Percentiles rank a stretch among this genome's conserved stretches.
Conservation (phyloP, 176 grass and related monocot genomes). For the Neostapfia colusana region DNA sequence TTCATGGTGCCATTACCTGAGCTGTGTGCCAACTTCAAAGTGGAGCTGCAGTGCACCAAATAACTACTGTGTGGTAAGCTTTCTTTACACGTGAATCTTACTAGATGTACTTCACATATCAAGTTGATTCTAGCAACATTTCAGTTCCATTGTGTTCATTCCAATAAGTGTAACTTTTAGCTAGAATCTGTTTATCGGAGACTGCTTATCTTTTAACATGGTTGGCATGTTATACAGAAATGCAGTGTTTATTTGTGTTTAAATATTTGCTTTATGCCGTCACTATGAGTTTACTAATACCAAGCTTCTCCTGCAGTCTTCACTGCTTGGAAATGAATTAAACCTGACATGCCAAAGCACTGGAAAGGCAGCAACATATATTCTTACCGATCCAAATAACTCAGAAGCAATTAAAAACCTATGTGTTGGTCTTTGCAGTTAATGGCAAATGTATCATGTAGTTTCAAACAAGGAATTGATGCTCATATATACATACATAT, state of each 20-base stretch:
- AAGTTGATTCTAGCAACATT: neutral
- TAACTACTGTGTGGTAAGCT: constrained; percentile 61
- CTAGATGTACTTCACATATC: neutral
- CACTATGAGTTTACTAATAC: constrained; percentile 3
- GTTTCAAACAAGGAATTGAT: constrained; percentile 36
- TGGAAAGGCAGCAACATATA: constrained; percentile 52
- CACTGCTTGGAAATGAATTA: constrained; percentile 52
- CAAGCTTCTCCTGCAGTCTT: constrained; percentile 52
- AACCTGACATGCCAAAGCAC: constrained; percentile 73
- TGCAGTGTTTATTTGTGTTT: constrained; percentile 13
- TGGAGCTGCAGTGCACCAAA: constrained; percentile 67
- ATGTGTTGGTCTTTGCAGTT: constrained; percentile 74
- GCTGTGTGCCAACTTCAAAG: constrained; percentile 80
- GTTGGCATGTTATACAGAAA: neutral
- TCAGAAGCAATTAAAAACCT: constrained; percentile 55
- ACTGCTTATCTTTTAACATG: constrained; percentile 20
- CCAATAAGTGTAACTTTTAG: neutral
- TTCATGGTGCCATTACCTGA: constrained; percentile 91
- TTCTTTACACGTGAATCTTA: neutral
- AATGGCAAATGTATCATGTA: constrained; percentile 30
- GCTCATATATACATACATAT: constrained; percentile 20
- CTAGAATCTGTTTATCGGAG: neutral
- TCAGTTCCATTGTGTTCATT: neutral
- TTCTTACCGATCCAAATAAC: constrained; percentile 51
- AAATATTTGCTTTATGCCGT: neutral